A percentile compares a stretch with the other conserved stretches of the same genome.
Conservation (phyloP, 2,329 filamentous ascomycete genomes). For the Cercospora janseana region DNA sequence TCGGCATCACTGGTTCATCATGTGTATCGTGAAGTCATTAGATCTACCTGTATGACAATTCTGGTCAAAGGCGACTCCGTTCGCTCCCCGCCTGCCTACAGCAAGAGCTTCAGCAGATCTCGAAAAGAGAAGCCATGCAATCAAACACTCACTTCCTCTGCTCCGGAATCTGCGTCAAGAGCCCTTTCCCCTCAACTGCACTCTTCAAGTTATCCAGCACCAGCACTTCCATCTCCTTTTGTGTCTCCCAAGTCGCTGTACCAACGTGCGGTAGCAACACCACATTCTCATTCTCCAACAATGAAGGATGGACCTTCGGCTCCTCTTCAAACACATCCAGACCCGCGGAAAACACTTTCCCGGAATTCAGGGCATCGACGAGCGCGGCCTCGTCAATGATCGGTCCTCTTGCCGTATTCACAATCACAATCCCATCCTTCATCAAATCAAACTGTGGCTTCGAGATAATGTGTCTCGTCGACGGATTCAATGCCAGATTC, state of each 20-base stretch:
- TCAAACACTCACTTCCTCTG: constrained; percentile 46
- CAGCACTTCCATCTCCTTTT: constrained; percentile 61
- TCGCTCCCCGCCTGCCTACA: background rate
- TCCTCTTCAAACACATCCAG: constrained; percentile 60
- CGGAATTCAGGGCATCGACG: constrained; percentile 53
- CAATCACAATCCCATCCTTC: constrained; percentile 57
- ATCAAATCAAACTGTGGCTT: constrained; percentile 52
- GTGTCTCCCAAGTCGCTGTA: constrained; percentile 59
- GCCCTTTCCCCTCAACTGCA: constrained; percentile 55
- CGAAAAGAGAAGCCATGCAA: background rate
- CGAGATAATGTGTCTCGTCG: constrained; percentile 55
- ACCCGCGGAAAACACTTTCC: constrained; percentile 55
- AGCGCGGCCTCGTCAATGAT: constrained; percentile 58
- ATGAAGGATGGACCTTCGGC: constrained; percentile 53
- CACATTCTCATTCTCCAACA: constrained; percentile 50
- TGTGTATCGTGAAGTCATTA: no score
- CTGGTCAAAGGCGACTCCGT: no score
- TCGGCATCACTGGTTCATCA: no score
- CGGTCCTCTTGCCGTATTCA: constrained; percentile 59
- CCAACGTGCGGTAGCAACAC: constrained; percentile 61
- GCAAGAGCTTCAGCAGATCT: background rate
- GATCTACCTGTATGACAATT: no score
- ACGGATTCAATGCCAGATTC: constrained; percentile 52
- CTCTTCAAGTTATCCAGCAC: constrained; percentile 58
- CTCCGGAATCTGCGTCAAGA: constrained; percentile 62